Base-by-base conservation (phyloP, 2,329 filamentous ascomycete species). In the Monosporascus sp. region DNA sequence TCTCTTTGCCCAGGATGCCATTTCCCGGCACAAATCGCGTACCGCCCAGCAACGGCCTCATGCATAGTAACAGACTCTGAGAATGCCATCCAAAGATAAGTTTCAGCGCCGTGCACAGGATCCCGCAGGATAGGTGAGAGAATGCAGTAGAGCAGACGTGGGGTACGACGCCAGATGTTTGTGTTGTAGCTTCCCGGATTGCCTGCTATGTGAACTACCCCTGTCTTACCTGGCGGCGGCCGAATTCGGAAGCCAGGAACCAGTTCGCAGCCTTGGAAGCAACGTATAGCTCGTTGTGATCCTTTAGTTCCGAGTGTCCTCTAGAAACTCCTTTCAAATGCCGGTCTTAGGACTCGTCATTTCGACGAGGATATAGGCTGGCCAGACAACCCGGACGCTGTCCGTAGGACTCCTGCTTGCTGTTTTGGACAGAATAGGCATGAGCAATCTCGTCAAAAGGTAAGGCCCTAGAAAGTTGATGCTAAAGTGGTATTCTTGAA, bases 1-100 rank as follows among this genome's bases (percentile, higher is more conserved):
- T 44, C 52, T 36, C 61, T 54, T 52, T 62, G 61, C 3, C 55
- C 60, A 2, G 57, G 57, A 47, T 62, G 60, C 61, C 60, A 62
- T 46, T 60, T 59, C 1, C 60, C 60, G 41, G 61, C 49, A 42
- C 57, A 62, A 22, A 59, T 62, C 3, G 57, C 60, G 34, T 62
- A 62, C 0, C 56, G 53, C 3, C 60, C 61, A 3, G 57, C 54
- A 14, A 54, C 18, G 6, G 54, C 56, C 20, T 55, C 58, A 6
- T 60, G 50, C 15, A 57, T 47, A 6, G 57, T 62, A 6, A 62
- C 54, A 15, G 54, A 52, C 2, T 57, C 27, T 7, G 57, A 61
- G 37, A 57, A 22, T 1, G 55, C 58, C 57, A 64, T 62, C 62
- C 62, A 64, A 17, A 62, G 51, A 48, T 55, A 61, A 1, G 57